These are phyloP conservation scores for Orychophragmus violaceus DNA, from an alignment of 345 rosid genomes.

Conservation along the genomic window DNA sequence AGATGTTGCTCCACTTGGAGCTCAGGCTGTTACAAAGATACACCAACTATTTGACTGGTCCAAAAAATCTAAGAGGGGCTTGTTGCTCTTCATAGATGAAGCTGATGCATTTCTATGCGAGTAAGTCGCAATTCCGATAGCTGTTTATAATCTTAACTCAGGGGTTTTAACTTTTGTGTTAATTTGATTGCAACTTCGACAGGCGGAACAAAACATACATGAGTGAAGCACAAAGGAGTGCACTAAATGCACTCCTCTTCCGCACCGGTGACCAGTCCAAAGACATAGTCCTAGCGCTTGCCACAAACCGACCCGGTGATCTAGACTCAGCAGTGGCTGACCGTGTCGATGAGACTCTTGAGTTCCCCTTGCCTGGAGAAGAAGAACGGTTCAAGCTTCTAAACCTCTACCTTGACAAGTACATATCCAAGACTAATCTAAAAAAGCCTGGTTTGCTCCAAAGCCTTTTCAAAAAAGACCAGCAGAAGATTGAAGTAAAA, in stretches of 20 bases:
- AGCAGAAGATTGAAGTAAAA: constrained; percentile 67
- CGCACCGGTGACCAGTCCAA: constrained; percentile 95
- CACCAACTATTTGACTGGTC: constrained; percentile 97
- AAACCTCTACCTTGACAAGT: constrained; percentile 80
- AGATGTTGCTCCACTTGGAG: constrained; percentile 95
- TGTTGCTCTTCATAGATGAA: constrained; percentile 89
- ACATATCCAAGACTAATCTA: constrained; percentile 64
- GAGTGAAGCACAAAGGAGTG: constrained; percentile 99
- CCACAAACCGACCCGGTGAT: constrained; percentile 95
- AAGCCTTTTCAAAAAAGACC: constrained; percentile 48
- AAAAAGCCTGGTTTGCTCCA: constrained; percentile 48
- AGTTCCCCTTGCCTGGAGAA: constrained; percentile 80
- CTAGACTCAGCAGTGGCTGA: constrained; percentile 94
- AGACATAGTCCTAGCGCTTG: constrained; percentile 90
- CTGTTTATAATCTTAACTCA: neutral
- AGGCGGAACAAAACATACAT: constrained; percentile 91
- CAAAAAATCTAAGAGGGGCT: constrained; percentile 82
- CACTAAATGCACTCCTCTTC: constrained; percentile 87
- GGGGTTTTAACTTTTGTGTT: neutral
- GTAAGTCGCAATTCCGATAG: constrained; percentile 43
- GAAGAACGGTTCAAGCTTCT: constrained; percentile 84
- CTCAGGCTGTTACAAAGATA: constrained; percentile 98
- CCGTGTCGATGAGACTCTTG: constrained; percentile 88
- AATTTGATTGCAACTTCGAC: constrained; percentile 18
- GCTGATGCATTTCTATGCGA: constrained; percentile 99